Evolutionary conservation across 1,284 basidiomycete genomes (phyloP), one percentile per base, ranked within the genome.

Genomic region (Tremellales sp.): DNA sequence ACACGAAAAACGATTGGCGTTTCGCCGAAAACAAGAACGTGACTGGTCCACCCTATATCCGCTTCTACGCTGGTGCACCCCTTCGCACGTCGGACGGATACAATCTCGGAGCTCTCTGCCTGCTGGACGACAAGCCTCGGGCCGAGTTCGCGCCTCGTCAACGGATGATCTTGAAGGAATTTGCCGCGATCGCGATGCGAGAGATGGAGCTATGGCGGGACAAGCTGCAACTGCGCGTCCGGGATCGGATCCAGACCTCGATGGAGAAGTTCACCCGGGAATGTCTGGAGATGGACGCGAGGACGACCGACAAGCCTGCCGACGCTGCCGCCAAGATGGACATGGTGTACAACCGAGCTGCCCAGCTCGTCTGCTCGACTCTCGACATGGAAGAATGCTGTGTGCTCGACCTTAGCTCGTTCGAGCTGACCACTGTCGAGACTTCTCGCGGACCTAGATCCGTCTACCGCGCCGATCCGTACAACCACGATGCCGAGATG

Each of bases 261-360:
- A 96, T 96, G 88, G 92, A 96, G 70, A 82, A 88, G 59, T 97
- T 97, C 67, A 93, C 89, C 44, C 83, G 92, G 43, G 90, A 97
- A 72, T 94, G 91, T 63, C 80, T 97, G 36, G 92, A 96, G 69
- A 87, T 93, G 60, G 90, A 96, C 65, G 83, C 69, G 3, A 60
- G 61, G 12, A 57, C 65, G 1, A 35, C 51, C 5, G 48, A 60
- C 1, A 46, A 59, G 13, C 62, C 64, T 31, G 54, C 59, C 22
- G 65, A 67, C 24, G 58, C 66, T 0, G 60, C 62, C 1, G 62
- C 60, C 12, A 65, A 85, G 12, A 92, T 94, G 87, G 87, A 90
- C 60, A 82, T 82, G 53, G 84, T 97, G 4, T 96, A 94, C 64
- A 81, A 86, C 48, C 83, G 84, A 15, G 92, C 93, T 0, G 89